Evolutionary conservation across 2,329 filamentous ascomycete genomes (phyloP).

Genomic region (Clonostachys chloroleuca): DNA sequence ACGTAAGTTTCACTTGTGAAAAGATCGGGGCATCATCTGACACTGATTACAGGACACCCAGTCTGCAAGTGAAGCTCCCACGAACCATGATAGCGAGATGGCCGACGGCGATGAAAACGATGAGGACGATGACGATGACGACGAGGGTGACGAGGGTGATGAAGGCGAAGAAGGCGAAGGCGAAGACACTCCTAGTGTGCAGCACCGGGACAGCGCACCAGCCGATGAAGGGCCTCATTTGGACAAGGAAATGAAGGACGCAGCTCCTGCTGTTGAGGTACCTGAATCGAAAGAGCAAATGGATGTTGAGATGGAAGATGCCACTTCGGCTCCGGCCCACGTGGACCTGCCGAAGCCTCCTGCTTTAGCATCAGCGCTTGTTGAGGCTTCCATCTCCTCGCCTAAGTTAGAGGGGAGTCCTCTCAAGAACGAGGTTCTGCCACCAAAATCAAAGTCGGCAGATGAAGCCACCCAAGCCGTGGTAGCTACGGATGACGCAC

Average conservation of each 20-base stretch:
- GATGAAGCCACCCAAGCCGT: neutral
- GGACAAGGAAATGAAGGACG: conserved; percentile 31
- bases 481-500: too few relatives aligned
- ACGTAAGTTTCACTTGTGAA: conserved; percentile 2
- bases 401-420: conserved; percentile 43
- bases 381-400: conserved; percentile 8
- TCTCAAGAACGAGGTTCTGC: conserved; percentile 44
- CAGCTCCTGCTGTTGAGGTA: conserved; percentile 16
- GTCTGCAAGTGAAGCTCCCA: conserved; percentile 35
- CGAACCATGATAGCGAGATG: conserved; percentile 48
- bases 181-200: conserved; percentile 37
- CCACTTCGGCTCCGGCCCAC: conserved; percentile 7
- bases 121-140: conserved; percentile 41
- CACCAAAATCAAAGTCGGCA: conserved; percentile 20
- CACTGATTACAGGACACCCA: conserved; percentile 25
- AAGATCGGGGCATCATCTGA: too few relatives aligned
- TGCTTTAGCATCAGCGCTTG: neutral
- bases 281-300: conserved; percentile 6
- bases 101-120: conserved; percentile 43
- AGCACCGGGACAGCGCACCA: conserved; percentile 25
- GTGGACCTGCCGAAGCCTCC: too few relatives aligned
- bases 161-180: conserved; percentile 43
- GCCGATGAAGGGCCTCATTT: conserved; percentile 19
- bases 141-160: conserved; percentile 40
- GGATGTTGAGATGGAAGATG: conserved; percentile 18